phyloP scores from a whole-genome alignment of 78 protist genomes.

The Dictyostelium discoideum region DNA sequence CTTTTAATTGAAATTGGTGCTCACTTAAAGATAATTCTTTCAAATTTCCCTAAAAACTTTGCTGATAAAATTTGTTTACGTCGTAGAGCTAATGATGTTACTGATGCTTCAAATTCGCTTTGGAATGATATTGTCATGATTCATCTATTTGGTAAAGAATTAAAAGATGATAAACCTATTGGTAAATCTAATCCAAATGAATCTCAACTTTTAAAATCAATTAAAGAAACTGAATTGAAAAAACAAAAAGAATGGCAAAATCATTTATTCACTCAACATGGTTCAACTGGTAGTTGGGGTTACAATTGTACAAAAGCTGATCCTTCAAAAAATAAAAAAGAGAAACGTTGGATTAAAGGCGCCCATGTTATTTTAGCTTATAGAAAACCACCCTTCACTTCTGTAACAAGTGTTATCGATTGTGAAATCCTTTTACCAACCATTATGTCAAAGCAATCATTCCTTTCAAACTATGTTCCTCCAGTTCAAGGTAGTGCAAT shows the following conservation, averaged over 20 bases:
- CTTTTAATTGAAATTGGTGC: slow-evolving; percentile 4
- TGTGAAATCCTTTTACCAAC: background rate
- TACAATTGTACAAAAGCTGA: slow-evolving; percentile 14
- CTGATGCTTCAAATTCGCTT: background rate
- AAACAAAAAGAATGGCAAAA: background rate
- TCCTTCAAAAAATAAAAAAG: background rate
- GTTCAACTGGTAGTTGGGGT: slow-evolving; percentile 12
- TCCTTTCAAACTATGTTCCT: background rate
- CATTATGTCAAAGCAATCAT: background rate
- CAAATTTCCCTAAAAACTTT: background rate
- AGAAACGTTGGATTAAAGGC: background rate
- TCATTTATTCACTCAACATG: background rate
- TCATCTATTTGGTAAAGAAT: slow-evolving; percentile 3
- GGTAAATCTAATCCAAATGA: background rate
- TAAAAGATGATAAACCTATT: background rate
- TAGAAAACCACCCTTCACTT: slow-evolving; percentile 35
- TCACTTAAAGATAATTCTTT: slow-evolving; percentile 18
- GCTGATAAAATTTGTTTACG: slow-evolving; percentile 14
- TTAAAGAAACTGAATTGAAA: background rate
- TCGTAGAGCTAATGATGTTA: slow-evolving; percentile 39
- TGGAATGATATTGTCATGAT: slow-evolving; percentile 36
- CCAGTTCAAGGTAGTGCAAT: background rate
- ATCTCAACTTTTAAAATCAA: background rate
- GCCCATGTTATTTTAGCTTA: background rate
- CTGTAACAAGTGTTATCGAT: background rate